phyloP scores from a whole-genome alignment of 176 grass and related monocot genomes.

The Cocos nucifera region DNA sequence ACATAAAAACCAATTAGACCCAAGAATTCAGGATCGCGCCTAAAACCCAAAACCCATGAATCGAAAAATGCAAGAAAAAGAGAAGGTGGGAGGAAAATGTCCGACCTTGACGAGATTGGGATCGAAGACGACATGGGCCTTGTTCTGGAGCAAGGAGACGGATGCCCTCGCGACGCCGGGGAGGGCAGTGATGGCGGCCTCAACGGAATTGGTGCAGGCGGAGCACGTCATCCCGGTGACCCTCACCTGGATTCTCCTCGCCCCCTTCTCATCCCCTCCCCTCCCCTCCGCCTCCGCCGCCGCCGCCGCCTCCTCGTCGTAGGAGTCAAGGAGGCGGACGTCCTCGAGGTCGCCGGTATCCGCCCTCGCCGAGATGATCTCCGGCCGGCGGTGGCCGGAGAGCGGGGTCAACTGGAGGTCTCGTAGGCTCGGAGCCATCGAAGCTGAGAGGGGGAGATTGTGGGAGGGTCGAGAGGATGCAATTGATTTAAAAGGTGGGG shows the following conservation, averaged over 20 bases:
- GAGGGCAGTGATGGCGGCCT: conserved; percentile 45
- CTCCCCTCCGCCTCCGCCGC: not conserved
- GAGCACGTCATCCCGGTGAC: conserved; percentile 94
- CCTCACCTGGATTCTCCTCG: conserved; percentile 53
- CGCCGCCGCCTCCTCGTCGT: conserved; percentile 41
- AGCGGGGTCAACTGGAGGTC: conserved; percentile 62
- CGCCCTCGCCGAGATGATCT: conserved; percentile 1
- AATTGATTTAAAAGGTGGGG: too few species aligned
- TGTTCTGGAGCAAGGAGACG: conserved; percentile 84
- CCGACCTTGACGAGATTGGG: conserved; percentile 61
- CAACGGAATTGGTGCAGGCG: conserved; percentile 74
- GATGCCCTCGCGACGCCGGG: conserved; percentile 43
- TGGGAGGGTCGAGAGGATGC: too few species aligned
- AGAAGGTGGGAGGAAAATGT: not conserved
- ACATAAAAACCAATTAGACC: not conserved
- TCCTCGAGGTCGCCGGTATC: conserved; percentile 62
- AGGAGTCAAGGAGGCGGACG: conserved; percentile 63
- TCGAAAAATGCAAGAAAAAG: too few species aligned
- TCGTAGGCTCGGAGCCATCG: conserved; percentile 28
- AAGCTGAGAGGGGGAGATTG: not conserved
- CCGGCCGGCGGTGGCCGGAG: conserved; percentile 6
- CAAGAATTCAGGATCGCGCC: not conserved
- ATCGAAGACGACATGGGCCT: conserved; percentile 81
- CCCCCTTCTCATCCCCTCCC: conserved; percentile 16
- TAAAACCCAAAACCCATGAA: not conserved